Evolutionary conservation across 2,329 filamentous ascomycete species (phyloP).

Genomic region (Didymella sp.): DNA sequence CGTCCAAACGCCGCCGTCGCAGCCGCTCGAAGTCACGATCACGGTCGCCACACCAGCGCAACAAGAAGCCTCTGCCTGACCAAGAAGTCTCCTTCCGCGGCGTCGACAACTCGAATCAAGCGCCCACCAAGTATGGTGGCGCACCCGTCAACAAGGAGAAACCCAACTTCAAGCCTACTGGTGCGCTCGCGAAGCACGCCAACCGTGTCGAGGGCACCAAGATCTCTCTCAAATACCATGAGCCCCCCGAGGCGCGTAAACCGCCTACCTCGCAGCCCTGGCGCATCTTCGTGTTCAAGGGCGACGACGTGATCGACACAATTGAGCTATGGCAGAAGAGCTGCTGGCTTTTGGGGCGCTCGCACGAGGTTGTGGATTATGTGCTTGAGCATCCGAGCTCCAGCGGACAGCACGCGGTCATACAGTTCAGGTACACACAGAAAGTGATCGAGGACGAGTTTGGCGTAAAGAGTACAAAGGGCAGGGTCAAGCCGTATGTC

Average conservation of each 20-base stretch:
- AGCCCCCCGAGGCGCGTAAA: conserved; percentile 90
- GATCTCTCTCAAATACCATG: conserved; percentile 92
- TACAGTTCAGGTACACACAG: conserved; percentile 88
- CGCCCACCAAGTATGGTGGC: conserved; percentile 43
- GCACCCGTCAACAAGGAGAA: conserved; percentile 73
- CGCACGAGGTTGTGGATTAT: conserved; percentile 80
- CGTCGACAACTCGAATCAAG: conserved; percentile 38
- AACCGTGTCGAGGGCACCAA: conserved; percentile 80
- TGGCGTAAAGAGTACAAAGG: conserved; percentile 56
- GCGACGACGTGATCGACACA: conserved; percentile 78
- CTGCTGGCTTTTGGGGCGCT: conserved; percentile 90
- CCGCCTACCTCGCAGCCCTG: conserved; percentile 79
- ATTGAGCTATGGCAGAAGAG: conserved; percentile 77
- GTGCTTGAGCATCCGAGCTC: conserved; percentile 87
- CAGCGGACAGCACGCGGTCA: conserved; percentile 93
- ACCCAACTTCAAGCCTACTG: conserved; percentile 83
- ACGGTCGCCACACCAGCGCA: conserved; percentile 51
- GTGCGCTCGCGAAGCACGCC: conserved; percentile 83
- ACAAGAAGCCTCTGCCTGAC: conserved; percentile 54
- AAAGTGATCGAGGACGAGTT: conserved; percentile 85
- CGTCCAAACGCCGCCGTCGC: conserved; percentile 46
- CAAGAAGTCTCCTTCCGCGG: conserved; percentile 56
- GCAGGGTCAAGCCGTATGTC: conserved; percentile 74
- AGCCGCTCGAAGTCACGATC: conserved; percentile 49
- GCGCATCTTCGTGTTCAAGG: conserved; percentile 95